These are phyloP conservation scores for Cyclotella kingstonii DNA, from an alignment of 108 stramenopile genomes.

Conservation along the genomic window DNA sequence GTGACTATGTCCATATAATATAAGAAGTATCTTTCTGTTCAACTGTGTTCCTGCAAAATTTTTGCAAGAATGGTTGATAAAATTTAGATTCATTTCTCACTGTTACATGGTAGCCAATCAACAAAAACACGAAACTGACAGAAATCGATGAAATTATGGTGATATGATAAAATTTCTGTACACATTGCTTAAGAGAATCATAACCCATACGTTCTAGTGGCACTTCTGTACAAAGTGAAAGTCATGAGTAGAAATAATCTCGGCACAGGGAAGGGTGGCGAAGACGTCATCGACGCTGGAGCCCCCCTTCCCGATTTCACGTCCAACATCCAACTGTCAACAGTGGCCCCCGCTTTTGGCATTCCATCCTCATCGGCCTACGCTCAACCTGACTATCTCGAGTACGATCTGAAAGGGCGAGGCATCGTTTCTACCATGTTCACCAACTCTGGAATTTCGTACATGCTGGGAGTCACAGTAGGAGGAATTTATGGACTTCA, in stretches of 20 bases:
- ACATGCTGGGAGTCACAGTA: slow-evolving; percentile 64
- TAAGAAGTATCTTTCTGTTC: too few relatives aligned
- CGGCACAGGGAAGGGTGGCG: slow-evolving; percentile 33
- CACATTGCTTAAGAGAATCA: too few relatives aligned
- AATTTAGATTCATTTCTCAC: too few relatives aligned
- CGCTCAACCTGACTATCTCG: slow-evolving; percentile 78
- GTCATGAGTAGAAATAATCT: slow-evolving; percentile 23
- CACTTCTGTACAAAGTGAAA: too few relatives aligned
- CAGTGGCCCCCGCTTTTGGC: slow-evolving; percentile 78
- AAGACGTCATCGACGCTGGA: slow-evolving; percentile 8
- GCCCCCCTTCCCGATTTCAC: slow-evolving; percentile 48
- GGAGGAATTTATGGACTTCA: slow-evolving; percentile 83
- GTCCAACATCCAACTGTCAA: slow-evolving; percentile 62
- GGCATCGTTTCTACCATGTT: slow-evolving; percentile 81
- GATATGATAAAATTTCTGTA: too few relatives aligned
- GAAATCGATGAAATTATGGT: too few relatives aligned
- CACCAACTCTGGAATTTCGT: slow-evolving; percentile 78
- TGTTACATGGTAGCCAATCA: too few relatives aligned
- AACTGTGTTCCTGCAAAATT: too few relatives aligned
- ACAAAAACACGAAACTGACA: too few relatives aligned
- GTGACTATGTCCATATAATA: too few relatives aligned
- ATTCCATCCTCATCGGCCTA: slow-evolving; percentile 35
- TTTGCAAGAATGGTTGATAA: too few relatives aligned
- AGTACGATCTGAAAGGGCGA: slow-evolving; percentile 81
- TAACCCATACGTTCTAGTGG: too few relatives aligned